Evolutionary conservation across 1,139 yeast species (phyloP), one percentile per base, ranked within the genome.

Genomic region (Hyphopichia wangnamkhiaoensis): DNA sequence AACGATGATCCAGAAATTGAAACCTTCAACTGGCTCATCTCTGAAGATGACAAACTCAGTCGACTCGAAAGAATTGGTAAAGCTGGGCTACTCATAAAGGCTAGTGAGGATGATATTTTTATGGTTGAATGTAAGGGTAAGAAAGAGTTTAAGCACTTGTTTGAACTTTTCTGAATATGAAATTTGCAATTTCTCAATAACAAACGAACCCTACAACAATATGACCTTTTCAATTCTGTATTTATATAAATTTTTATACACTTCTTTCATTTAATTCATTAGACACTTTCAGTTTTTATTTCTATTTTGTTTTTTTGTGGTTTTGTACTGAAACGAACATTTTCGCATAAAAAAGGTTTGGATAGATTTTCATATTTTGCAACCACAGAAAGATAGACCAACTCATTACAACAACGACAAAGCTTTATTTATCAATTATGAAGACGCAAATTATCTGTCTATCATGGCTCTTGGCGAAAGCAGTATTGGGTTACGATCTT

Each of bases 81-180:
- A 42, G 78, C 78, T 4, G 78, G 75, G 7, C 55, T 72, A 45
- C 59, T 72, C 48, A 59, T 72, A 28, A 67, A 63, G 45, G 65
- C 56, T 3, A 46, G 57, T 12, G 56, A 57, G n/a, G 50, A 52
- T 21, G 58, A 60, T 23, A 59, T 67, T 34, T 72, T 50, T 51
- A 71, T 72, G 77, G 58, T 72, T 44, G 78, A 72, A 48, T 71
- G 76, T 49, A 68, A 63, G 51, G 78, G 78, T 3, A 70, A 64
- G 49, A 69, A 59, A 46, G 76, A 71, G 47, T 65, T 71, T 43
- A 63, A 58, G 43, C 54, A 59, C 32, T 61, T 71, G 33, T 58
- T 52, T 39, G 68, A 63, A 28, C 57, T 65, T 10, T 64, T 68
- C 42, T 62, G 49, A 44, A 30, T 13, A n/a, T 21, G 21, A 15